Conservation (phyloP, 2,329 filamentous ascomycete species). For the Chrysosporium queenslandicum region DNA sequence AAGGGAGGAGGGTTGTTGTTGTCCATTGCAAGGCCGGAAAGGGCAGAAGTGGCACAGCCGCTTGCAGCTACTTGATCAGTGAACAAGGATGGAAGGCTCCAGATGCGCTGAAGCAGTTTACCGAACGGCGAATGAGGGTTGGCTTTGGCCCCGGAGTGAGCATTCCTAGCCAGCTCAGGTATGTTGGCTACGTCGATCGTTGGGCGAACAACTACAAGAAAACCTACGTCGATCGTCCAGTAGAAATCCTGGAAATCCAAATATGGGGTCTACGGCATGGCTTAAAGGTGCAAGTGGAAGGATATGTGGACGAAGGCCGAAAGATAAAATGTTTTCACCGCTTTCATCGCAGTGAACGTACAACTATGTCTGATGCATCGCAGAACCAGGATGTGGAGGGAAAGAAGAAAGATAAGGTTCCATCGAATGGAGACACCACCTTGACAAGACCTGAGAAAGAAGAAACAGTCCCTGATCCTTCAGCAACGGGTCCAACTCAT, state of each 20-base stretch:
- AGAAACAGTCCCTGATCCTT: neutral
- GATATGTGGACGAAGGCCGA: constrained; percentile 80
- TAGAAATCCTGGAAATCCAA: constrained; percentile 82
- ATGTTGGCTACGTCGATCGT: constrained; percentile 76
- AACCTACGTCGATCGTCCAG: constrained; percentile 66
- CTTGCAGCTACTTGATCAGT: constrained; percentile 80
- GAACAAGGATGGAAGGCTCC: constrained; percentile 63
- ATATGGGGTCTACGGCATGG: constrained; percentile 80
- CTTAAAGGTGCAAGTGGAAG: constrained; percentile 77
- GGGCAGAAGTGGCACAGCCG: constrained; percentile 77
- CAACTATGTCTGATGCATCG: constrained; percentile 43
- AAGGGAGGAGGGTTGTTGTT: constrained; percentile 59
- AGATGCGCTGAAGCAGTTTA: constrained; percentile 59
- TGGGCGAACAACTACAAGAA: constrained; percentile 66
- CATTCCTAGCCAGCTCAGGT: constrained; percentile 84
- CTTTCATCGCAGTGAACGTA: constrained; percentile 61
- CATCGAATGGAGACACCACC: constrained; percentile 27
- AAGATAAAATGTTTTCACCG: constrained; percentile 74
- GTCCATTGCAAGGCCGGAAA: constrained; percentile 98
- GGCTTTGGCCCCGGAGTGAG: constrained; percentile 82
- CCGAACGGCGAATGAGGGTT: constrained; percentile 76
- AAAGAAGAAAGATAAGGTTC: constrained; percentile 19
- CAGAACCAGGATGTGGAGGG: too few relatives aligned
- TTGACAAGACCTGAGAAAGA: neutral
- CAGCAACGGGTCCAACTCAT: neutral